Conservation (phyloP, 768 basidiomycete species). For the Fomitopsis serialis region DNA sequence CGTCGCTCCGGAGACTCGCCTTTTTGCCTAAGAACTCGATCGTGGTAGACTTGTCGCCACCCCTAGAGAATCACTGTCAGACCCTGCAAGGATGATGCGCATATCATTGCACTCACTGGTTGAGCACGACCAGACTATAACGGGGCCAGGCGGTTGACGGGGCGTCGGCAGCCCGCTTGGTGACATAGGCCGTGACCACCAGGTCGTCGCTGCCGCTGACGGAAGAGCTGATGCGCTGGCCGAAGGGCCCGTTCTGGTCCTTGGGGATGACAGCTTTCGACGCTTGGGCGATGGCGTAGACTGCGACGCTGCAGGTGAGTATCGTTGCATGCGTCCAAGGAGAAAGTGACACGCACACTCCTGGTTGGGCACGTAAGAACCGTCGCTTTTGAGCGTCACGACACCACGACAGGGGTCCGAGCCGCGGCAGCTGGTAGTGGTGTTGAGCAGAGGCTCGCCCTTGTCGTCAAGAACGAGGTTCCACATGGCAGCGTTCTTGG, state of each 20-base stretch:
- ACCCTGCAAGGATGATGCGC: neutral
- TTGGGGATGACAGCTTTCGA: conserved; percentile 70
- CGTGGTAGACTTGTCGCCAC: conserved; percentile 51
- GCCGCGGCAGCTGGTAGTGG: conserved; percentile 51
- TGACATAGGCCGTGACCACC: conserved; percentile 62
- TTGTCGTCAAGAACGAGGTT: conserved; percentile 61
- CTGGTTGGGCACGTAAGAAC: conserved; percentile 62
- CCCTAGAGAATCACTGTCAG: neutral
- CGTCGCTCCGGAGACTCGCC: conserved; percentile 24
- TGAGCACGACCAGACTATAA: conserved; percentile 71
- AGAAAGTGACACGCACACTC: conserved; percentile 46
- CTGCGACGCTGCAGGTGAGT: conserved; percentile 23
- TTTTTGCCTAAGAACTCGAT: conserved; percentile 62
- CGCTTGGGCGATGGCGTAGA: conserved; percentile 70
- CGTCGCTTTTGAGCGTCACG: conserved; percentile 60
- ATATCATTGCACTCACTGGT: conserved; percentile 34
- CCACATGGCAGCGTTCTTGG: conserved; percentile 62
- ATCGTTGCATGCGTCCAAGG: neutral
- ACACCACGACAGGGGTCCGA: conserved; percentile 58
- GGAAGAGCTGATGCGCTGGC: conserved; percentile 58
- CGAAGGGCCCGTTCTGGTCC: conserved; percentile 63
- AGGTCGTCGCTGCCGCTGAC: conserved; percentile 61
- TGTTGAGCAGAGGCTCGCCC: conserved; percentile 62
- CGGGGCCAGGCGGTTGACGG: conserved; percentile 51
- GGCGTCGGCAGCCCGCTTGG: conserved; percentile 45